phyloP scores from a whole-genome alignment of 805 yeast species.

The Grigorovia transvaalensis region DNA sequence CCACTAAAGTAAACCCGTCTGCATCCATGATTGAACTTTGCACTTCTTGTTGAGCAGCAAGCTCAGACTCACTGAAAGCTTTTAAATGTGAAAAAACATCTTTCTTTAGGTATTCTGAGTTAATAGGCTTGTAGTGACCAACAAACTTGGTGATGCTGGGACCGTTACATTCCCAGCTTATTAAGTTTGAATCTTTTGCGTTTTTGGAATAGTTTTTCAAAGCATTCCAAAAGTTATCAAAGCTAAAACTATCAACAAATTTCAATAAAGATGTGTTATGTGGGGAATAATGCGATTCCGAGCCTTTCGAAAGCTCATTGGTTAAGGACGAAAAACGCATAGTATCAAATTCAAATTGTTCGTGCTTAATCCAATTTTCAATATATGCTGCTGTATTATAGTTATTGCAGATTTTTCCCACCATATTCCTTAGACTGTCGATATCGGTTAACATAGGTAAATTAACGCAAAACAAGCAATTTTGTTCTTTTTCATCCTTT shows the following conservation, averaged over 20 bases:
- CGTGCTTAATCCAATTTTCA: conserved; percentile 37
- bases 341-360: conserved; percentile 35
- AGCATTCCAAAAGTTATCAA: conserved; percentile 48
- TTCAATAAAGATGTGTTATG: conserved; percentile 64
- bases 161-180: conserved; percentile 29
- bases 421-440: conserved; percentile 43
- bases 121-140: conserved; percentile 33
- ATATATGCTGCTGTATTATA: conserved; percentile 48
- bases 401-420: conserved; percentile 40
- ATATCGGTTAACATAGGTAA: conserved; percentile 55
- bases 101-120: conserved; percentile 41
- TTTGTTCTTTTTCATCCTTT: conserved; percentile 34
- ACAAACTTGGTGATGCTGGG: conserved; percentile 36
- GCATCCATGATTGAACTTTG: conserved; percentile 68
- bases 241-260: conserved; percentile 55
- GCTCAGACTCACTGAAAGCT: conserved; percentile 63
- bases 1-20: conserved; percentile 89
- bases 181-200: conserved; percentile 29
- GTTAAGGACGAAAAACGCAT: conserved; percentile 50
- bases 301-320: conserved; percentile 30
- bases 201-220: conserved; percentile 41
- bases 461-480: conserved; percentile 64
- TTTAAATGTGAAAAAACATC: conserved; percentile 52
- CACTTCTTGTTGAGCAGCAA: conserved; percentile 43
- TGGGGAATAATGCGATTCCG: conserved; percentile 42